Evolutionary conservation across 2,329 filamentous ascomycete genomes (phyloP).

Genomic region (Arthroderma sp.): DNA sequence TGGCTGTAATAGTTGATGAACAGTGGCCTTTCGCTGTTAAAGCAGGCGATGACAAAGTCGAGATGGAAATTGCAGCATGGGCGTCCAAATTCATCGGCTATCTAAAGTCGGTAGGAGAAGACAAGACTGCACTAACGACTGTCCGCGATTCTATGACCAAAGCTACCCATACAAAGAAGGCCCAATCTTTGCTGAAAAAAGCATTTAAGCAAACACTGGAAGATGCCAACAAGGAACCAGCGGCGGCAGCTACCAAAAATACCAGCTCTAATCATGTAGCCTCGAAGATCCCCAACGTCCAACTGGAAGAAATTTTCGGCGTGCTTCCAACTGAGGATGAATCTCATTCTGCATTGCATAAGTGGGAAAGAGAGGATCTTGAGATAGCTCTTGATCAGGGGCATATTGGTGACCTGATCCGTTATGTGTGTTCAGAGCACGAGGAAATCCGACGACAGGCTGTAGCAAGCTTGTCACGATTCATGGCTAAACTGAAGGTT

Average conservation of each 20-base stretch:
- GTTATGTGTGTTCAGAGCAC: slow-evolving; percentile 63
- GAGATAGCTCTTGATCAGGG: slow-evolving; percentile 71
- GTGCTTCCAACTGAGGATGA: slow-evolving; percentile 33
- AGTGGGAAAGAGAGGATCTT: slow-evolving; percentile 63
- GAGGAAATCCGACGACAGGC: slow-evolving; percentile 68
- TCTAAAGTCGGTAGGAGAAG: slow-evolving; percentile 41
- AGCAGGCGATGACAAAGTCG: slow-evolving; percentile 32
- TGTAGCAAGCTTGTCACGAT: slow-evolving; percentile 22
- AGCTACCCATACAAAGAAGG: slow-evolving; percentile 27
- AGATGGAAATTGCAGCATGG: slow-evolving; percentile 42
- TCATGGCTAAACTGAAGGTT: slow-evolving; percentile 39
- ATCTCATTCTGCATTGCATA: slow-evolving; percentile 34
- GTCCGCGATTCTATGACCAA: slow-evolving; percentile 33
- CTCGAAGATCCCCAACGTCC: slow-evolving; percentile 19
- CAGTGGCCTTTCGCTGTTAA: slow-evolving; percentile 60
- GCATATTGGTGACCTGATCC: slow-evolving; percentile 54
- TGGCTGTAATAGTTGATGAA: slow-evolving; percentile 59
- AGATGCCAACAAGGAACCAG: slow-evolving; percentile 8
- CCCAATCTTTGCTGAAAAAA: slow-evolving; percentile 22
- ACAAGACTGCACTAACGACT: slow-evolving; percentile 31
- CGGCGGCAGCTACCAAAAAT: slow-evolving; percentile 3
- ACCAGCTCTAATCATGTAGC: background rate
- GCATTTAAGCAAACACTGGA: slow-evolving; percentile 22
- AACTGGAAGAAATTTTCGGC: slow-evolving; percentile 41
- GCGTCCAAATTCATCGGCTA: slow-evolving; percentile 45